Evolutionary conservation across 768 basidiomycete genomes (phyloP).

Genomic region (Mycena kentingensis): DNA sequence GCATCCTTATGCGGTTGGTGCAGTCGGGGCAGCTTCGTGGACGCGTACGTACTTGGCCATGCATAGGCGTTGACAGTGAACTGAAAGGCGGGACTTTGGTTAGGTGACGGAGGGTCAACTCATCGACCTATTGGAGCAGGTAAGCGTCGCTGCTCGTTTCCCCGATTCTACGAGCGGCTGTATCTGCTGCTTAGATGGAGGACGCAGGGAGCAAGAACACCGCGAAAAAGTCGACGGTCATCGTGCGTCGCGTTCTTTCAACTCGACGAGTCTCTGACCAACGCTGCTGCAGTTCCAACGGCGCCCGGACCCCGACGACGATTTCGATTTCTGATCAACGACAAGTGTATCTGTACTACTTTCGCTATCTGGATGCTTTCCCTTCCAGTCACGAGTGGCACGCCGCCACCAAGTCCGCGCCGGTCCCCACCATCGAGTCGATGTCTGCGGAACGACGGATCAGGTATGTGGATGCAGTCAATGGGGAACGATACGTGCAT

Average conservation of each 20-base stretch:
- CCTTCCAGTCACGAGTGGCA: constrained; percentile 26
- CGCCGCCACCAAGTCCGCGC: constrained; percentile 32
- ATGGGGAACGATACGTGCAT: constrained; percentile 35
- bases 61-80: background rate
- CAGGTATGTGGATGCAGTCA: background rate
- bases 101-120: constrained; percentile 68
- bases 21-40: constrained; percentile 81
- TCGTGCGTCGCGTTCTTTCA: constrained; percentile 39
- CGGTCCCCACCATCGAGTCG: constrained; percentile 40
- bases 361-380: background rate
- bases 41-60: constrained; percentile 41
- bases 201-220: constrained; percentile 47
- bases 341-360: background rate
- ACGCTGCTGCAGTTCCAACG: constrained; percentile 53
- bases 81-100: background rate
- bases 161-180: constrained; percentile 25
- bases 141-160: constrained; percentile 30
- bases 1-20: constrained; percentile 77
- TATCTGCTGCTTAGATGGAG: constrained; percentile 47
- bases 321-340: constrained; percentile 52
- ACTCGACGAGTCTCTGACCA: background rate
- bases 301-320: constrained; percentile 67
- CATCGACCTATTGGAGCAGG: constrained; percentile 86
- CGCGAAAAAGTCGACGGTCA: constrained; percentile 60
- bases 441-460: constrained; percentile 35